Evolutionary conservation across 1,139 yeast species (phyloP), one percentile per base, ranked within the genome.

Genomic region (Taphrina wiesneri): DNA sequence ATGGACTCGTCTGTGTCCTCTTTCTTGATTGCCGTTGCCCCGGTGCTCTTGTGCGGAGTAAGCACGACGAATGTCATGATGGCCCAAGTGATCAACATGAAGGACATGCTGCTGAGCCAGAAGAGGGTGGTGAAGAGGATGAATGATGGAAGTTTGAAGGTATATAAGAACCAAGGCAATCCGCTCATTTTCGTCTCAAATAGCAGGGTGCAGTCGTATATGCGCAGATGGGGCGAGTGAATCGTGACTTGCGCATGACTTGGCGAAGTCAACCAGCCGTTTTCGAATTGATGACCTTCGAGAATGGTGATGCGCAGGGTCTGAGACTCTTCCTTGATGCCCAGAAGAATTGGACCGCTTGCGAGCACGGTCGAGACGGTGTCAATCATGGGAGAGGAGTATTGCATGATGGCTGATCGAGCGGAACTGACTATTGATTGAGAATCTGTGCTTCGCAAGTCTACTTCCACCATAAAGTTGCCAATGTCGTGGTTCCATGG

Each of bases 401-500:
- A 63, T 15, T 41, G 56, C 51, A 63, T 30, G 52, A 54, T 47
- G 28, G 56, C 45, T 7, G 66, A 54, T 13, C 56, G 39, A 3
- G 66, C 56, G 21, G 52, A 25, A 7, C 39, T 15, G 25, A 32
- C 57, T 30, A 56, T 26, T 17, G 60, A 15, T 21, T 43, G 34
- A 13, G 53, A 19, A n/a, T 28, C 61, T n/a, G 66, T 36, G 32
- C 46, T 54, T 13, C 41, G 34, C 13, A 63, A 17, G 28, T 39
- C 56, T 19, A 63, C 34, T 13, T 39, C 52, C 3, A 63, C 66
- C 66, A 63, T 63, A 36, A 63, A 63, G 46, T 63, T 63, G 28
- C 66, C 66, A 19, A 63, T 32, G 19, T 32, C 66, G 30, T 46
- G 54, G 41, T 63, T 63, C n/a, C n/a, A 25, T 5, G 62, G 52